Base-by-base conservation (phyloP, 75 land plant genomes). In the Sequoiadendron giganteum region DNA sequence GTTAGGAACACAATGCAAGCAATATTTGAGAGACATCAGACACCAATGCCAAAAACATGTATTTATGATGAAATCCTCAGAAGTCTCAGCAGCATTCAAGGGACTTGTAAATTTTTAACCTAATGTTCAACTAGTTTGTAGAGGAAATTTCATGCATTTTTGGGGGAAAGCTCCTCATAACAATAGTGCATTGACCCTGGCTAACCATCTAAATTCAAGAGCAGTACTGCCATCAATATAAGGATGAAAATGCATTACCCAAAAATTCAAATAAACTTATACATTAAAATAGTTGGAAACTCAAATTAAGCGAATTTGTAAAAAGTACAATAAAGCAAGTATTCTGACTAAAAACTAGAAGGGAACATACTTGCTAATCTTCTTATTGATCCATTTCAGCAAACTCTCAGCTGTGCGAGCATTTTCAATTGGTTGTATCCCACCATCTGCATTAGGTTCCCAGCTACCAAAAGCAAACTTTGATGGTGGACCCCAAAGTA, bases 321-420 rank as follows among this genome's bases (percentile, higher is more conserved):
- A 1, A 43, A 82, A 28, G 52, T 47, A 28, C 48, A 8, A 39
- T 88, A 85, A 87, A 83, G 5, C 87, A 68, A 48, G 13, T 38
- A 49, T 19, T 87, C 28, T 82, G 52, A 47, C 47, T 47, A 9
- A 55, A 36, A 54, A 49, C 42, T 28, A 21, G 48, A 78, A 86
- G 52, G 68, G 32, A 73, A 86, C 94, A 45, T 93, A 92, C 99
- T 96, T 98, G 90, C 94, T 91, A 49, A 97, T 72, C 87, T 92
- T 91, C 72, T 93, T 93, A 85, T 98, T 98, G 88, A 98, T 98
- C 95, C 94, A 95, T 75, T 88, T 94, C 43, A 98, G 93, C 79
- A 98, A 90, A 13, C 83, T 87, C 40, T 98, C 97, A 83, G 99
- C 96, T 28, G 95, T 96, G 87, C 94, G 90, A 16, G 93, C 92